A percentile compares a stretch with the other conserved stretches of the same genome.
These are phyloP conservation scores for Chaetomiaceae sp. DNA, from an alignment of 2,329 filamentous ascomycete genomes.

Conservation along the genomic window DNA sequence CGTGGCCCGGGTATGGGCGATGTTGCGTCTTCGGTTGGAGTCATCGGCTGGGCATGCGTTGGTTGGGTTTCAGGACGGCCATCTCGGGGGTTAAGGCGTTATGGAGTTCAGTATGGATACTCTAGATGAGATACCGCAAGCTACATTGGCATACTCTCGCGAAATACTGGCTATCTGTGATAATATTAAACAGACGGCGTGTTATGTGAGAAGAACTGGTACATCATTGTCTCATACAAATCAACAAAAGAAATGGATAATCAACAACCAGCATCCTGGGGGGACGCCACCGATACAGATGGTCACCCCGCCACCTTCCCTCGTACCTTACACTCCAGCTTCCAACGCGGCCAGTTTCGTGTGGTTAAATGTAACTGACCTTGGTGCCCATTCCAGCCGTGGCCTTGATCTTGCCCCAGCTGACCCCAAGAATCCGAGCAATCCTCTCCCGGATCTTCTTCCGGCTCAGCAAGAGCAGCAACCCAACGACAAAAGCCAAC, in stretches of 20 bases:
- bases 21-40: background rate
- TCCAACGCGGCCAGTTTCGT: background rate
- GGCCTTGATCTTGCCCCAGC: constrained; percentile 73
- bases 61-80: background rate
- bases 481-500: constrained; percentile 71
- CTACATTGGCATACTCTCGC: too few species aligned
- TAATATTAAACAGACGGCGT: background rate
- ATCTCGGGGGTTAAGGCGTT: constrained; percentile 4
- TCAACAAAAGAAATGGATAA: constrained; percentile 8
- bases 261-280: background rate
- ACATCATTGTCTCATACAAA: constrained; percentile 10
- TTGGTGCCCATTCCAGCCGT: constrained; percentile 96
- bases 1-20: constrained; percentile 45
- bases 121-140: constrained; percentile 1
- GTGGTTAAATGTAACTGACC: constrained; percentile 78
- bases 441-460: constrained; percentile 69
- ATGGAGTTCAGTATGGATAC: constrained; percentile 1
- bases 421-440: constrained; percentile 58
- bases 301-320: background rate
- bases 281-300: constrained; percentile 12
- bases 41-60: background rate
- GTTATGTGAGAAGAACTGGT: background rate
- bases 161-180: background rate
- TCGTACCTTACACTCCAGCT: background rate
- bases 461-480: constrained; percentile 70